A percentile compares a stretch with the other conserved stretches of the same genome.
Evolutionary conservation across 129 eudicot species (phyloP).

Genomic region (Ambrosia trifida): DNA sequence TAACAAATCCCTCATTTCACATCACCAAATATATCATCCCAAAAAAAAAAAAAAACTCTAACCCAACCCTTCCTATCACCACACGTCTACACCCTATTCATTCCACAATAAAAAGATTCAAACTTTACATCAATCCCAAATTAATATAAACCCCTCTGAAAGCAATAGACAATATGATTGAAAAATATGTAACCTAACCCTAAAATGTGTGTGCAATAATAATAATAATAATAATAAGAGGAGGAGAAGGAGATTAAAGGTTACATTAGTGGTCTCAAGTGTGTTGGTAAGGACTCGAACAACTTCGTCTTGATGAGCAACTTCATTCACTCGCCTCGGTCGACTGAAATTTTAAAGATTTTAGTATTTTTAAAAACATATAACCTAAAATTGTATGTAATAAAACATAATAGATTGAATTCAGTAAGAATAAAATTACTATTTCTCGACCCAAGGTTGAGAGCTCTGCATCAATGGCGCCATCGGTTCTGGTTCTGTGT

Average conservation of each 20-base stretch:
- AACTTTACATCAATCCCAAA: neutral
- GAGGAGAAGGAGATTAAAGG: too few species aligned
- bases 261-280: conserved; percentile 83
- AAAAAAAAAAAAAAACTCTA: too few species aligned
- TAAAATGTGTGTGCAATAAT: neutral
- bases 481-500: conserved; percentile 40
- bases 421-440: conserved; percentile 36
- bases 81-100: too few species aligned
- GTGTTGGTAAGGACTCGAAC: conserved; percentile 95
- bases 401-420: neutral
- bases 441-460: conserved; percentile 99
- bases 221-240: too few species aligned
- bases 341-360: conserved; percentile 49
- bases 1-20: neutral
- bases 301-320: conserved; percentile 98
- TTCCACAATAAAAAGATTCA: neutral
- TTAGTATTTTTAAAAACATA: neutral
- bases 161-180: too few species aligned
- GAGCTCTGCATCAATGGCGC: conserved; percentile 91
- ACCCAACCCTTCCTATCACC: too few species aligned
- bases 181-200: too few species aligned
- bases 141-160: neutral
- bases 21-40: neutral
- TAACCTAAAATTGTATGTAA: neutral
- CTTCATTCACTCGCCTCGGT: conserved; percentile 95